phyloP scores from a whole-genome alignment of 768 basidiomycete species.

The Steccherinum ochraceum region DNA sequence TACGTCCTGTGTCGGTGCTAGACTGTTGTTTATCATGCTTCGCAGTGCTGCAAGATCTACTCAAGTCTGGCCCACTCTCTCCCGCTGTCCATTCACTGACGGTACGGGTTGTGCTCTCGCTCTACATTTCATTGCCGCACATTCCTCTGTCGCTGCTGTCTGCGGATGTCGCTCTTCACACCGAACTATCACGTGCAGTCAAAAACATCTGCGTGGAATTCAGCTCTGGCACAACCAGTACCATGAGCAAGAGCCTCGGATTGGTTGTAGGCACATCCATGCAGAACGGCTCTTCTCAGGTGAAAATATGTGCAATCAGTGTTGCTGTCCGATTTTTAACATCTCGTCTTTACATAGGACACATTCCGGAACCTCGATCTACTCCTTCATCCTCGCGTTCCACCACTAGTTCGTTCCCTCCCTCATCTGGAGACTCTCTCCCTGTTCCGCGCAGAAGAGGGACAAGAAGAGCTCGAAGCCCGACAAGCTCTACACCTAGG shows the following conservation, averaged over 20 bases:
- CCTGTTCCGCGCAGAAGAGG: constrained; percentile 58
- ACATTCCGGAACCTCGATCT: constrained; percentile 42
- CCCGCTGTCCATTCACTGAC: constrained; percentile 52
- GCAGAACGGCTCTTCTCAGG: constrained; percentile 1
- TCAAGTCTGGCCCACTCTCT: constrained; percentile 46
- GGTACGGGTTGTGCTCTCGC: constrained; percentile 49
- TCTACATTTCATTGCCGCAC: constrained; percentile 50
- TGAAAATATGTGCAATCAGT: constrained; percentile 1
- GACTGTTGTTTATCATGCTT: not conserved
- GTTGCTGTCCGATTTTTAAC: too few relatives aligned
- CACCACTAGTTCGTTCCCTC: constrained; percentile 63
- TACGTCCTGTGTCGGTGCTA: not conserved
- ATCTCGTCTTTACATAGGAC: not conserved
- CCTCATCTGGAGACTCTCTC: constrained; percentile 58
- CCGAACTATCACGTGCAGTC: constrained; percentile 37
- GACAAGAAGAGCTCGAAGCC: constrained; percentile 49
- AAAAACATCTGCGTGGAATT: constrained; percentile 43
- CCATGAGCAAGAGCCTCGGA: constrained; percentile 55
- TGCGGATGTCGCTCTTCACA: constrained; percentile 42
- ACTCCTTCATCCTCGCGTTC: constrained; percentile 73
- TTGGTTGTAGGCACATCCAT: constrained; percentile 37
- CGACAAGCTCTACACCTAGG: constrained; percentile 37
- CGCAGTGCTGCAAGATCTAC: constrained; percentile 43
- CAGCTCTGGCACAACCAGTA: constrained; percentile 46
- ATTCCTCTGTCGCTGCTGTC: constrained; percentile 52